These are phyloP conservation scores for Penicilliopsis zonata DNA, from an alignment of 495 filamentous ascomycete genomes.

Conservation along the genomic window DNA sequence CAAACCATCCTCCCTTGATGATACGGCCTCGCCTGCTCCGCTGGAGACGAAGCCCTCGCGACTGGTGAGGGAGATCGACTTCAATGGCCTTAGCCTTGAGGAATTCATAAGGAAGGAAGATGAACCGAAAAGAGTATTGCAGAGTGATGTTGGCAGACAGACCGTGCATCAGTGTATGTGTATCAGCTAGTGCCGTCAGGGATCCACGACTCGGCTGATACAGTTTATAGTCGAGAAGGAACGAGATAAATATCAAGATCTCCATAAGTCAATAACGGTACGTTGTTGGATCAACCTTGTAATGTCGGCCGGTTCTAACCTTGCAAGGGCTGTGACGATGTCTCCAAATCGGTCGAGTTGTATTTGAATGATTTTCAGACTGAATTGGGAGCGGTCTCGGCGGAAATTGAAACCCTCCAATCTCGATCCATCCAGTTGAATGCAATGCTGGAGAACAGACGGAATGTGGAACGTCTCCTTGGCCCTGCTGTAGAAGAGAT, in stretches of 20 bases:
- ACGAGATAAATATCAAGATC: slow-evolving; percentile 78
- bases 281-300: background rate
- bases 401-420: slow-evolving; percentile 90
- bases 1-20: slow-evolving; percentile 5
- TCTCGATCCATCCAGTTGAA: slow-evolving; percentile 74
- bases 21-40: background rate
- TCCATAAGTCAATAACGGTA: slow-evolving; percentile 71
- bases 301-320: background rate
- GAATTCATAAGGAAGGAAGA: slow-evolving; percentile 48
- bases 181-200: slow-evolving; percentile 7
- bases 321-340: slow-evolving; percentile 69
- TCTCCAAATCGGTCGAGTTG: slow-evolving; percentile 82
- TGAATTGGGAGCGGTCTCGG: slow-evolving; percentile 80
- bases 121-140: slow-evolving; percentile 16
- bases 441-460: slow-evolving; percentile 78
- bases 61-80: slow-evolving; percentile 59
- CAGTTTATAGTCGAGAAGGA: slow-evolving; percentile 61
- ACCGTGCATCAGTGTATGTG: slow-evolving; percentile 65
- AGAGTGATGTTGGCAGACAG: slow-evolving; percentile 47
- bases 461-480: slow-evolving; percentile 74
- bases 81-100: slow-evolving; percentile 60
- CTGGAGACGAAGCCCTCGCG: slow-evolving; percentile 24
- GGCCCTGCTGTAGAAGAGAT: slow-evolving; percentile 89
- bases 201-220: slow-evolving; percentile 8
- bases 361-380: slow-evolving; percentile 88